Evolutionary conservation across 2,329 filamentous ascomycete genomes (phyloP), one percentile per base, ranked within the genome.

Genomic region (Emergomyces pasteurianus): DNA sequence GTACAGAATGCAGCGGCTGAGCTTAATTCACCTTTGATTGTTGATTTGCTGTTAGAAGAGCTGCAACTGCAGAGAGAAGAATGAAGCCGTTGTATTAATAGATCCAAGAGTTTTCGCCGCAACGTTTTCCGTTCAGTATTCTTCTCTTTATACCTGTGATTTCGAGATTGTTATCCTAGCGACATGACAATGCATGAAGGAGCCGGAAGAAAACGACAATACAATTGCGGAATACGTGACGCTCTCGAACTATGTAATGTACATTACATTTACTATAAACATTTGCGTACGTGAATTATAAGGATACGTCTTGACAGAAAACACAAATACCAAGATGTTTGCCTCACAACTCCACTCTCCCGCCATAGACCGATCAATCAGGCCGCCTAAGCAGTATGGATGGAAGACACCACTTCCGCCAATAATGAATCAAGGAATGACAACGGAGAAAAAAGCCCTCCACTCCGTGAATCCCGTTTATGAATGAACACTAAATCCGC

Each of bases 11-110:
- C 49, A 26, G 56, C 63, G 9, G 40, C 23, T 16, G 43, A 57
- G 14, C 26, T 62, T 14, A 60, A 54, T 21, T 60, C 60, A 40
- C 58, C 60, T 8, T 68, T 76, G 63, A 69, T 71, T 43, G 66
- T 72, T 21, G 68, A 67, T 57, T 66, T 77, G 65, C 66, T 77
- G 23, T 68, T 71, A 42, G 71, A 73, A 54, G 74, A 77, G 63
- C 64, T 75, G 36, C 66, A 69, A 50, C 67, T 73, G 62, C 67
- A 73, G 60, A 50, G 9, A 36, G 59, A 28, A 21, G 40, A 7
- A 3, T 59, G 40, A 58, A 58, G 7, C 12, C 12, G 38, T 58
- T 14, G 53, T 8, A 56, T 18, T 34, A 56, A 47, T 47, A 12
- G 26, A 9, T 18, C 46, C 21, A 26, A 14, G 7, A 21, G 5